These are phyloP conservation scores for Linnemannia zychae DNA, from an alignment of 192 early-diverging fungal genomes.

Conservation along the genomic window DNA sequence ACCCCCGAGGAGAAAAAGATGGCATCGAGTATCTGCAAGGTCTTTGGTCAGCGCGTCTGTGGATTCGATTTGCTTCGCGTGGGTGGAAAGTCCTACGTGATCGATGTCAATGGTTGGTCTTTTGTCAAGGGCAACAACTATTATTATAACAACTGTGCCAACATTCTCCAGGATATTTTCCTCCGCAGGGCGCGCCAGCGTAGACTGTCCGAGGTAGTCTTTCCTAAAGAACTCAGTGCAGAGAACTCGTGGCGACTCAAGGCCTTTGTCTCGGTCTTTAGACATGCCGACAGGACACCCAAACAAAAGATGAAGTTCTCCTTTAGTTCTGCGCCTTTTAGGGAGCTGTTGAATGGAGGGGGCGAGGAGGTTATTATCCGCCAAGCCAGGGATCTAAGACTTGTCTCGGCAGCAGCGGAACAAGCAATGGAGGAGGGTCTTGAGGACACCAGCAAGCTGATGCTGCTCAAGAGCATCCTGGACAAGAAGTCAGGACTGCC, in stretches of 20 bases:
- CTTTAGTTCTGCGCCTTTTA: conserved; percentile 78
- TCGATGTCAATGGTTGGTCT: conserved; percentile 99
- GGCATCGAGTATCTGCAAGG: conserved; percentile 76
- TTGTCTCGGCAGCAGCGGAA: conserved; percentile 74
- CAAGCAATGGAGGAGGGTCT: conserved; percentile 68
- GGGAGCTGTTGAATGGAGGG: conserved; percentile 75
- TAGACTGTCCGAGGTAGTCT: conserved; percentile 63
- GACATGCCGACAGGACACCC: conserved; percentile 96
- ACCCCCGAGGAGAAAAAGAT: conserved; percentile 83
- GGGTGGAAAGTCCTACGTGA: conserved; percentile 87
- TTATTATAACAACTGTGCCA: conserved; percentile 91
- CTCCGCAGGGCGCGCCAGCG: conserved; percentile 73
- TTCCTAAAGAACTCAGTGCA: conserved; percentile 71
- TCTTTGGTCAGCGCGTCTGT: conserved; percentile 96
- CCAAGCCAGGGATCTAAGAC: conserved; percentile 74
- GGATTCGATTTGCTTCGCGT: conserved; percentile 95
- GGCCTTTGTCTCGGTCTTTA: conserved; percentile 91
- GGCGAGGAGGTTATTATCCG: conserved; percentile 88
- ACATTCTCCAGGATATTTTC: conserved; percentile 83
- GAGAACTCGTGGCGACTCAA: conserved; percentile 94
- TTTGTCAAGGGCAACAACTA: conserved; percentile 97
- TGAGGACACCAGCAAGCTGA: conserved; percentile 64
- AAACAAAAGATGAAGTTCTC: conserved; percentile 97
- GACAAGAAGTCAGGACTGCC: conserved; percentile 82
- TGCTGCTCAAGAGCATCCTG: conserved; percentile 82